Base-by-base conservation (phyloP, 78 protist species). In the Dictyostelium citrinum region DNA sequence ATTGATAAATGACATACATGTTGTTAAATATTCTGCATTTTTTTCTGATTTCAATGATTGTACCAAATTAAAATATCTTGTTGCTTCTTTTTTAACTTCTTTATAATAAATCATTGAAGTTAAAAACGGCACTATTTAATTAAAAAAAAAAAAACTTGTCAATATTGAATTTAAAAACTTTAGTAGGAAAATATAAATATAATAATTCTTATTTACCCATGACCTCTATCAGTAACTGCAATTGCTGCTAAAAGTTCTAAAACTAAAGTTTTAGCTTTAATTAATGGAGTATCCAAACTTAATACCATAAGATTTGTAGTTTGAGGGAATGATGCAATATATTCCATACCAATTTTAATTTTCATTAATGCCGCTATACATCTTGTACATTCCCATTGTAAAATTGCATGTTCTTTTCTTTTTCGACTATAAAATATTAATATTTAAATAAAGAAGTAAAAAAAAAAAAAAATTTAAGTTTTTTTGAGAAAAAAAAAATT, bases 341-440 rank as follows among this genome's bases (percentile, higher is more conserved):
- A 76, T 14, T 85, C 92, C 92, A 85, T 85, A 85, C 92, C 92
- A 58, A 85, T 77, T 43, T 76, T 85, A 39, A 85, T 85, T 45
- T 61, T 74, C 92, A 85, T 85, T 22, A 85, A 45, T 10, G 92
- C 80, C 5, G 82, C 92, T 35, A 85, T 24, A 76, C 92, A 85
- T 76, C 92, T 51, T 17, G 78, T 22, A 45, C 82, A 76, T 45
- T 85, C 92, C 55, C 37, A 85, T 61, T 85, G 84, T 24, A 85
- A 82, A 77, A 76, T 74, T 22, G 78, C 1, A 6, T 60, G 39
- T 7, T 85, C 92, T 82, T 85, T 85, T 35, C 83, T 60, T 35
- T 85, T 85, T 55, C 64, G 64, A 9, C 64, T 55, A 55, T 55
- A 20, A 55, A 51, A 55, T 14, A 39, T 39, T 39, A 55, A 55